Evolutionary conservation across 768 basidiomycete genomes (phyloP), one percentile per base, ranked within the genome.

Genomic region (Suillus cothurnatus): DNA sequence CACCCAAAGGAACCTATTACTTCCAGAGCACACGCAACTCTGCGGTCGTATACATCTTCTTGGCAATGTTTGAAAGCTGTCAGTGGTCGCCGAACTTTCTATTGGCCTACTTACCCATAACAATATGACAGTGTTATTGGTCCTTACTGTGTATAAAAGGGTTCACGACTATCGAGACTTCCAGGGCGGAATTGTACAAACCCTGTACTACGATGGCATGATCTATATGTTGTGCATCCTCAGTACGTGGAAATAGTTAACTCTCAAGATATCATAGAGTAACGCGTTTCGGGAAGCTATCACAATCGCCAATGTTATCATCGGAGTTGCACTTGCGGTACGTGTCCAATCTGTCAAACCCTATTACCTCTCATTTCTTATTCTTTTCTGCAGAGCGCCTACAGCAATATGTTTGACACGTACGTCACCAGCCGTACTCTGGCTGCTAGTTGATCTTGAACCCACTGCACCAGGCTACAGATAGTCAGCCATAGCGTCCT

Each of bases 401-500:
- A 39, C 6, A 59, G 57, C 19, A 19, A 59, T 19, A 19, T 59
- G 57, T 14, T 59, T 41, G 57, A 59, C 3, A 41, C 57, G 57
- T 59, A 39, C 17, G 57, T 59, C 57, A 58, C 26, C 9, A 2
- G 1, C 19, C 39, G 5, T 6, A 38, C 38, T 59, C 38, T 59
- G 26, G 26, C 38, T 39, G 19, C 6, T 55, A 32, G 31, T 21
- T 55, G 57, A 59, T 39, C 38, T n/a, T 6, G 53, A 39, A 28
- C 3, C 19, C 19, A 28, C 19, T 59, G 34, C n/a, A 15, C 15
- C 39, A 59, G 57, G 26, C 19, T 59, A 12, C 73, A 75, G 59
- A 66, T 76, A 23, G 75, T 70, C 1, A 45, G 68, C 32, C 74
- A 75, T 11, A 56, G 74, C 26, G 53, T 77, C 19, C 67, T 74